A percentile compares a stretch with the other conserved stretches of the same genome.
Conservation (phyloP, 768 basidiomycete genomes). For the Suillus decipiens region DNA sequence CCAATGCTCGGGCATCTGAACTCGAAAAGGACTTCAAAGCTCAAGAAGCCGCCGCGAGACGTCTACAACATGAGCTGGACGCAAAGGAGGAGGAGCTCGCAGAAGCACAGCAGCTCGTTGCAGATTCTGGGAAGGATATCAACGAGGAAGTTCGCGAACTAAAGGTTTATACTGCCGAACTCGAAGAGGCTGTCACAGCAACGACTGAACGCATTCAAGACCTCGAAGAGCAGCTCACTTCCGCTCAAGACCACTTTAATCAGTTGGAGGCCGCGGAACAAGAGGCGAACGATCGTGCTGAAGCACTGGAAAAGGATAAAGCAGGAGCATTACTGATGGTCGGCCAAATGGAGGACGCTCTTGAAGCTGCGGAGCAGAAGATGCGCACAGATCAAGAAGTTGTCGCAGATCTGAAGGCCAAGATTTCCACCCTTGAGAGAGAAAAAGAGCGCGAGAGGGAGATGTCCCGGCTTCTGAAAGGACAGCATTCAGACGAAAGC, state of each 20-base stretch:
- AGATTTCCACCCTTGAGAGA: constrained; percentile 56
- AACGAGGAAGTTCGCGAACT: constrained; percentile 39
- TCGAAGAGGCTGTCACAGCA: constrained; percentile 59
- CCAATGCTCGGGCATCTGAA: constrained; percentile 37
- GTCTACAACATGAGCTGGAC: constrained; percentile 47
- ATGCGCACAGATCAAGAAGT: constrained; percentile 63
- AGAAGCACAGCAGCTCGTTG: constrained; percentile 28
- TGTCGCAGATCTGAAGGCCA: constrained; percentile 51
- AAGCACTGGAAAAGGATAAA: constrained; percentile 53
- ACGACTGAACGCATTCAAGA: constrained; percentile 54
- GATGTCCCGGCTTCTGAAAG: constrained; percentile 21
- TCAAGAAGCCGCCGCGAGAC: constrained; percentile 33
- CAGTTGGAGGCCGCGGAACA: constrained; percentile 47
- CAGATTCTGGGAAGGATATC: constrained; percentile 24
- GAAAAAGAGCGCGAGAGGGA: constrained; percentile 45
- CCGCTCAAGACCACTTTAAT: constrained; percentile 47
- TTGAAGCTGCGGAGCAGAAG: constrained; percentile 73
- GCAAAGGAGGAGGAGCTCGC: constrained; percentile 29
- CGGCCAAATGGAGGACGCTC: constrained; percentile 71
- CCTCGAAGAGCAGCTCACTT: constrained; percentile 56
- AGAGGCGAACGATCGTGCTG: constrained; percentile 48
- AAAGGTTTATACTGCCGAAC: constrained; percentile 54
- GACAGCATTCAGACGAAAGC: constrained; percentile 30
- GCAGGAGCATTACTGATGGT: constrained; percentile 56
- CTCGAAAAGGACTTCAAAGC: constrained; percentile 49